These are phyloP conservation scores for Scedosporium boydii DNA, from an alignment of 2,329 filamentous ascomycete species.

Conservation along the genomic window DNA sequence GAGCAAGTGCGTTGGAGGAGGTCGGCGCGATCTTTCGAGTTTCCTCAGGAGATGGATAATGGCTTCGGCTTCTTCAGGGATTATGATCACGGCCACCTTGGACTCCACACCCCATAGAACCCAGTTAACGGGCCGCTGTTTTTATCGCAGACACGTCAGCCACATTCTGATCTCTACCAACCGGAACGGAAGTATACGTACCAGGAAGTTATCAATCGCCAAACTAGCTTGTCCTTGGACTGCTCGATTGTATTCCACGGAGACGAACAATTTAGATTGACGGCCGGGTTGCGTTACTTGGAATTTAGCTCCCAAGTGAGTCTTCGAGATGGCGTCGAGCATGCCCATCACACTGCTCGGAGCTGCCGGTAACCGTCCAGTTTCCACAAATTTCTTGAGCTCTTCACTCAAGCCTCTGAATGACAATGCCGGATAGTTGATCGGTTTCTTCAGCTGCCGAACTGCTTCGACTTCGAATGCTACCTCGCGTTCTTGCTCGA, in stretches of 20 bases:
- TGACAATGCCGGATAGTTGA: conserved; percentile 24
- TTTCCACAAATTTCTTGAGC: conserved; percentile 33
- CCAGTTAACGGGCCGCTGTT: conserved; percentile 46
- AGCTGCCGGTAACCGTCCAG: conserved; percentile 31
- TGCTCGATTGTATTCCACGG: no score
- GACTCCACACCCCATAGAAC: conserved; percentile 42
- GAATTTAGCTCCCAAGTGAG: neutral
- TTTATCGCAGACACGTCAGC: conserved; percentile 11
- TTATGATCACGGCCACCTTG: conserved; percentile 44
- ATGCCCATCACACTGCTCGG: conserved; percentile 10
- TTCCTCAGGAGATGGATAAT: conserved; percentile 36
- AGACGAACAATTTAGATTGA: no score
- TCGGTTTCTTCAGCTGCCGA: conserved; percentile 40
- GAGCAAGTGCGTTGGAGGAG: conserved; percentile 26
- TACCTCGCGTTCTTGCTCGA: conserved; percentile 49
- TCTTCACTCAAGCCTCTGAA: conserved; percentile 38
- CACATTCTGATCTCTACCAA: conserved; percentile 12
- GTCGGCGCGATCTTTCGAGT: neutral
- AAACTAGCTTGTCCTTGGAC: no score
- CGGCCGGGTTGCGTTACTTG: neutral
- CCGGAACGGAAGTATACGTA: neutral
- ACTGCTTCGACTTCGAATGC: conserved; percentile 48
- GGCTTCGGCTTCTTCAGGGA: conserved; percentile 52
- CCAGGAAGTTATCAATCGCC: neutral
- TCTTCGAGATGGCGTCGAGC: neutral